Base-by-base conservation (phyloP, 2,329 filamentous ascomycete genomes). In the Fusarium anthophilum region DNA sequence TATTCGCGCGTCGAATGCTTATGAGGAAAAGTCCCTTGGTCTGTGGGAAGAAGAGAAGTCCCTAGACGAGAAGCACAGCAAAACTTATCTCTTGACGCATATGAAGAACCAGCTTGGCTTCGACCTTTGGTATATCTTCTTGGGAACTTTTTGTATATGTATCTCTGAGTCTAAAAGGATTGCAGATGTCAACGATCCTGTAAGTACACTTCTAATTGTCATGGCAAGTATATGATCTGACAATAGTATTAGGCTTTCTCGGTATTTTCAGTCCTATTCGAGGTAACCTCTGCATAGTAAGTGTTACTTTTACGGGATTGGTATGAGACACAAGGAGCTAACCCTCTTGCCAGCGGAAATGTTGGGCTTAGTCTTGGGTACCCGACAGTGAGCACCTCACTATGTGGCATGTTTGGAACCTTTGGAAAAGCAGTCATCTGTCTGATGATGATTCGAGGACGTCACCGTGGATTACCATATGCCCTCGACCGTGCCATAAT, bases 21-120 rank as follows among this genome's bases (percentile, higher is more conserved):
- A 91, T 77, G 89, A 91, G 79, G 89, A 91, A 74, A 85, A 86
- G 50, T 88, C 87, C 51, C 80, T 92, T 7, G 90, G 90, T 2
- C 86, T 91, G n/a, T 91, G 91, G 77, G 79, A 82, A 4, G 22
- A 53, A 1, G 54, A 62, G 3, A 51, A 37, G 13, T 58, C 47
- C 3, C 57, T 72, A 1, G 75, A 82, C 24, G 81, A 83, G 61
- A 51, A 64, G 6, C 71, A 77, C 3, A 69, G 76, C 15, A 65
- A 58, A 8, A 61, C 72, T 1, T 82, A 83, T 50, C 43, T 83
- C 2, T 18, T 80, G 32, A 75, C 63, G 10, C 82, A 83, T 32
- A 72, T 83, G 28, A 81, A 77, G 30, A 82, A 83, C 50, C 82
- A 83, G 62, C 79, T 85, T 14, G 80, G 78, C 32, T 84, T 83